Evolutionary conservation across 306 rosid species (phyloP), one percentile per base, ranked within the genome.

Genomic region (Vigna angularis): DNA sequence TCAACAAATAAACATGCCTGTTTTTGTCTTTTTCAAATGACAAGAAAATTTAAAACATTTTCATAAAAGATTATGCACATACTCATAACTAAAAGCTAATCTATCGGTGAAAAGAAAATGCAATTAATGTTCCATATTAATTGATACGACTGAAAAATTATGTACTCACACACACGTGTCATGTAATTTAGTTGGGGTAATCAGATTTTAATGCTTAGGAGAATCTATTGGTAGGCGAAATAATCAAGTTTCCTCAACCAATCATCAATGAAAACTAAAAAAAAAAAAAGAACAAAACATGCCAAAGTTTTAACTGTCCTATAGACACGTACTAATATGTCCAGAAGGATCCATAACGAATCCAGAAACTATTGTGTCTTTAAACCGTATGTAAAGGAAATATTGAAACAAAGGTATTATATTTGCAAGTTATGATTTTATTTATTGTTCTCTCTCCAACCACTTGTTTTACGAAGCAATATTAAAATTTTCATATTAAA

Each of bases 221-320:
- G 78, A 73, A 73, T 73, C 58, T 58, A 44, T 73, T 9, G 26
- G 3, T 24, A 26, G 45, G 16, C 1, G 2, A 45, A 45, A 73
- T 22, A 53, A 20, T 72, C 36, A 72, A 52, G 66, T 42, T 73
- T 57, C 67, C 77, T 42, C 16, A 34, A 18, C 20, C 9, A 53
- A 69, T 28, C 20, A 38, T 52, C 47, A 13, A 48, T 30, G 62
- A 70, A 48, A 70, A 70, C 24, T 3, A 5, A 38, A 8, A 42
- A 11, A 11, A 5, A 38, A 14, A 42, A 11, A 12, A 9, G 47
- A 1, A 1, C 22, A 72, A 34, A 22, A 51, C 11, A 70, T 70
- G 10, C n/a, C 7, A 4, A 45, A 40, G 30, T 8, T 30, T 26
- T 71, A 52, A 17, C 48, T 32, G 62, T 17, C 32, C 30, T 24